These are phyloP conservation scores for Botryotinia narcissicola DNA, from an alignment of 2,329 filamentous ascomycete species.

Conservation along the genomic window DNA sequence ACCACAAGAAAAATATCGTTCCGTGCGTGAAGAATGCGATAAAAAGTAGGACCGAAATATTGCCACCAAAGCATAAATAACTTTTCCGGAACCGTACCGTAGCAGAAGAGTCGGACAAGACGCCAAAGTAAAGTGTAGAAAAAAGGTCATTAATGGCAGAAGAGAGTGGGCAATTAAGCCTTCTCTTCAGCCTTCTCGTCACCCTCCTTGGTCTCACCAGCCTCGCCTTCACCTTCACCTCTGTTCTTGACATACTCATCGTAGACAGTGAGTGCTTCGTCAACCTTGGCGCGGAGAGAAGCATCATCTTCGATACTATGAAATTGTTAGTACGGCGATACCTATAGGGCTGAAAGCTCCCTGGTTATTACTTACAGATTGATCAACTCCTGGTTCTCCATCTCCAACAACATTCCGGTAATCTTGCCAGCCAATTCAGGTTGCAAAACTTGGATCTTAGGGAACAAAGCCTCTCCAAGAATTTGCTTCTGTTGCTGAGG, in stretches of 20 bases:
- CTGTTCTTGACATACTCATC: slow-evolving; percentile 90
- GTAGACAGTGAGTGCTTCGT: slow-evolving; percentile 95
- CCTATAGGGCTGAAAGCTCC: neutral
- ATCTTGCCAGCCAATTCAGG: slow-evolving; percentile 98
- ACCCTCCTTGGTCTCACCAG: slow-evolving; percentile 46
- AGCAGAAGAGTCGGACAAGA: slow-evolving; percentile 35
- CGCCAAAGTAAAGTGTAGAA: slow-evolving; percentile 31
- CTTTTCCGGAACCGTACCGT: slow-evolving; percentile 37
- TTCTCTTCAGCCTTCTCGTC: slow-evolving; percentile 51
- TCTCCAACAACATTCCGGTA: slow-evolving; percentile 98
- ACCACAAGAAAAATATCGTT: slow-evolving; percentile 21
- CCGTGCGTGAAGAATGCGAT: slow-evolving; percentile 23
- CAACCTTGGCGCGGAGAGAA: slow-evolving; percentile 91
- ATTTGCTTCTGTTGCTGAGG: slow-evolving; percentile 95
- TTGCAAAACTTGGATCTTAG: slow-evolving; percentile 95
- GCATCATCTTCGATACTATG: slow-evolving; percentile 81
- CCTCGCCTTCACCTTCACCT: slow-evolving; percentile 39
- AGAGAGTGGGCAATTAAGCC: slow-evolving; percentile 45
- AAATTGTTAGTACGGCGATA: slow-evolving; percentile 34
- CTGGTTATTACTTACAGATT: slow-evolving; percentile 72
- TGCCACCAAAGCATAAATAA: slow-evolving; percentile 34
- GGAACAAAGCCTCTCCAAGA: slow-evolving; percentile 95
- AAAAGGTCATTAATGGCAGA: slow-evolving; percentile 27
- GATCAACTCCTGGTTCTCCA: slow-evolving; percentile 94
- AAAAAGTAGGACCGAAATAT: slow-evolving; percentile 28